These are phyloP conservation scores for Pythium aquatile DNA, from an alignment of 352 stramenopile genomes.

Conservation along the genomic window DNA sequence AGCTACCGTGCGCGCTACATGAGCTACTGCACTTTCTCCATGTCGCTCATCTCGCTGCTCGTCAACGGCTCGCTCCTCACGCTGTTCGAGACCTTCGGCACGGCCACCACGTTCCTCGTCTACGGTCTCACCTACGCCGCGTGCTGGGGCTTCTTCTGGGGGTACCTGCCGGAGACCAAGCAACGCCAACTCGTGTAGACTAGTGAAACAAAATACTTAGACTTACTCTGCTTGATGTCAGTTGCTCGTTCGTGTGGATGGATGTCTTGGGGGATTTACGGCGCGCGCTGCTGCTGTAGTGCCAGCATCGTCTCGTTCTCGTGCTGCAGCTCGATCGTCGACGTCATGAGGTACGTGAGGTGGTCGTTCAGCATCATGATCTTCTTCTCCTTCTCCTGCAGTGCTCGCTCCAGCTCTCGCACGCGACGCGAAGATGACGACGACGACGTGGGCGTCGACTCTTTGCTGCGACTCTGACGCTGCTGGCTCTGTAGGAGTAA, in stretches of 20 bases:
- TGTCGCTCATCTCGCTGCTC: constrained; percentile 83
- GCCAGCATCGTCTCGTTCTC: constrained; percentile 53
- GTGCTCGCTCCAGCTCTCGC: constrained; percentile 42
- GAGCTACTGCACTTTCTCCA: constrained; percentile 88
- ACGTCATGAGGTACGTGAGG: constrained; percentile 79
- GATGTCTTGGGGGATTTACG: neutral
- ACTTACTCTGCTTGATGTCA: neutral
- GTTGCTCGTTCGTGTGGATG: neutral
- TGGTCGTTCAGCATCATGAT: constrained; percentile 86
- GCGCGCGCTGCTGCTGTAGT: constrained; percentile 13
- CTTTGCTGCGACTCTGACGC: neutral
- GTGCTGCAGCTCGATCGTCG: constrained; percentile 71
- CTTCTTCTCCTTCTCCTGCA: constrained; percentile 73
- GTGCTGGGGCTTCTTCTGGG: constrained; percentile 68
- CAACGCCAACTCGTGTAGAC: constrained; percentile 61
- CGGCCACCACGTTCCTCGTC: constrained; percentile 54
- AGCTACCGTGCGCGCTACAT: constrained; percentile 82
- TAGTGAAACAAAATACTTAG: constrained; percentile 8
- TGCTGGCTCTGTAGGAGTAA: constrained; percentile 25
- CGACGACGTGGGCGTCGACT: constrained; percentile 18
- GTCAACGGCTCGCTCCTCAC: constrained; percentile 81
- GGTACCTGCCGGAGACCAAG: constrained; percentile 78
- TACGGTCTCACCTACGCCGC: constrained; percentile 70
- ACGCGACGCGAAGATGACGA: constrained; percentile 38
- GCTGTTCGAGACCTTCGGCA: constrained; percentile 70